Base-by-base conservation (phyloP, 257 asterid species). In the Asclepias syriaca region DNA sequence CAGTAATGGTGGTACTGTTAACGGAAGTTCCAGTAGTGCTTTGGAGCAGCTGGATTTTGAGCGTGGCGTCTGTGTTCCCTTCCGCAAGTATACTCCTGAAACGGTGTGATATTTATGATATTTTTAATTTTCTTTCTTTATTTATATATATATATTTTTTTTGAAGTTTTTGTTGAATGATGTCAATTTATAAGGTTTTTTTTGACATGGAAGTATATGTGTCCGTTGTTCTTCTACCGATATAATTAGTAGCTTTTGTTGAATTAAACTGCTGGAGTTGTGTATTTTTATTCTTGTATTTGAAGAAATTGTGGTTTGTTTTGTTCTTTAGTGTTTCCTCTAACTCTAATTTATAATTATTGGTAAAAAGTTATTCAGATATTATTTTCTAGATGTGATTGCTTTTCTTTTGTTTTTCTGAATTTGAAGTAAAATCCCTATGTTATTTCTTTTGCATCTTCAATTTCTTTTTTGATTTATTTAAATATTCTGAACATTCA, bases 11-110 rank as follows among this genome's bases (percentile, higher is more conserved):
- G 13, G 11, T 34, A 15, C 49, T 16, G 49, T 18, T 7, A 76
- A 51, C 63, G 72, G 74, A 34, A 70, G 60, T 45, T 67, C 65
- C 4, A 76, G 48, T 59, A 88, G 88, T 68, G 97, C 97, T 71
- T 78, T 86, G 86, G 97, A 93, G 54, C 97, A 89, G 79, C 89
- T 90, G 65, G 98, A 93, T 76, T 70, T 90, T 65, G 98, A 93
- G 78, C 96, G 95, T 32, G 98, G 97, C 24, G 96, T 93, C 59
- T 90, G 97, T 80, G 67, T 90, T 71, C 98, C 98, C 24, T 93
- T 90, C 59, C 86, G 98, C 66, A 93, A 93, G 86, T 93, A 93
- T 71, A 84, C 89, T 8, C 97, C 98, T 0, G 84, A 86, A 86
- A 75, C 78, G 54, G 98, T 93, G 83, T 54, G 89, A 76, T 7